These are phyloP conservation scores for Reutealis trisperma DNA, from an alignment of 345 rosid species.

Conservation along the genomic window DNA sequence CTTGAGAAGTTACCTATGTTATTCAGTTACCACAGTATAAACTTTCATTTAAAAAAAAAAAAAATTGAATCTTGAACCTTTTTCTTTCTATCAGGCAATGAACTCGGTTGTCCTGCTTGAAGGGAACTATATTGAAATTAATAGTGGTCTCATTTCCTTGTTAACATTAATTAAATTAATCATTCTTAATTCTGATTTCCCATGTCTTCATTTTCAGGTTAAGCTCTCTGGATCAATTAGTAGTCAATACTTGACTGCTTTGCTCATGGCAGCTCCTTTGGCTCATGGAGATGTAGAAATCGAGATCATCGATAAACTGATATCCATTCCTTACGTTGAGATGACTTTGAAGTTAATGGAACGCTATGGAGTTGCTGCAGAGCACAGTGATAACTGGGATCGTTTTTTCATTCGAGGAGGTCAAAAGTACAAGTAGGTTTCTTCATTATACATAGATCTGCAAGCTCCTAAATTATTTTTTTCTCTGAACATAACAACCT, in stretches of 20 bases:
- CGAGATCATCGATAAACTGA: slow-evolving; percentile 82
- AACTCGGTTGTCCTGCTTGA: slow-evolving; percentile 4
- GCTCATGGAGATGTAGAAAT: slow-evolving; percentile 91
- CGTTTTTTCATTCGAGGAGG: slow-evolving; percentile 76
- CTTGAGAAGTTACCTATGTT: neutral
- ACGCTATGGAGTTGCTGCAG: slow-evolving; percentile 72
- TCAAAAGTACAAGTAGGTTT: slow-evolving; percentile 81
- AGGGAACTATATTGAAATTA: neutral
- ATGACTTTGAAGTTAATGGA: slow-evolving; percentile 98
- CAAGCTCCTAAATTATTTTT: slow-evolving; percentile 5
- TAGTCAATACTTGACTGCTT: slow-evolving; percentile 94
- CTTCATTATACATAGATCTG: neutral
- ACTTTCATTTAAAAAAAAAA: neutral
- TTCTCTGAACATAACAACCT: slow-evolving; percentile 12
- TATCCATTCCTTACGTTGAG: slow-evolving; percentile 93
- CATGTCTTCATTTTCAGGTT: slow-evolving; percentile 57
- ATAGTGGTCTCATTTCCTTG: neutral
- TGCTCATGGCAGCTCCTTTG: slow-evolving; percentile 96
- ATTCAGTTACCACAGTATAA: neutral
- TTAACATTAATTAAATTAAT: neutral
- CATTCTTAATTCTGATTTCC: slow-evolving; percentile 14
- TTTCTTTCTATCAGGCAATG: neutral
- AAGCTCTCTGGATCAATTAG: slow-evolving; percentile 93
- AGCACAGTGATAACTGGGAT: slow-evolving; percentile 85
- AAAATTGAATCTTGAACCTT: neutral